Percentiles rank a stretch among this genome's conserved stretches.
Conservation (phyloP, 306 rosid species). For the Fragaria ananassa region DNA sequence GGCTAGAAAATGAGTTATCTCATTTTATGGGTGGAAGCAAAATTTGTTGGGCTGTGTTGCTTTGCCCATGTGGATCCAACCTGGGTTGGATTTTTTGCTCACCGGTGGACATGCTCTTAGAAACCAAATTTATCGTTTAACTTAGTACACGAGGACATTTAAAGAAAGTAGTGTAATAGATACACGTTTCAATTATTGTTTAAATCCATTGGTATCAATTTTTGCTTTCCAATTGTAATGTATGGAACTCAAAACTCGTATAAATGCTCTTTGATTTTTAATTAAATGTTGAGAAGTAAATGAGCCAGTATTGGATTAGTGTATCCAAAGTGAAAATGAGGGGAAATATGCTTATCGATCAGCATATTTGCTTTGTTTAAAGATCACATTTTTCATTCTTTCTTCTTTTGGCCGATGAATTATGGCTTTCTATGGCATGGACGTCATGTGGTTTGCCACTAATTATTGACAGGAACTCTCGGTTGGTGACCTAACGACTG, state of each 20-base stretch:
- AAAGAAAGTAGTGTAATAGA: not conserved
- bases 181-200: not conserved
- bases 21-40: no score
- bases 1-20: no score
- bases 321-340: not conserved
- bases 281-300: not conserved
- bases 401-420: not conserved
- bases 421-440: not conserved
- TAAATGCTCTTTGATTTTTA: not conserved
- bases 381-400: not conserved
- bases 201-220: not conserved
- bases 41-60: no score
- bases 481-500: constrained; percentile 38
- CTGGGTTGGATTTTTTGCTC: no score
- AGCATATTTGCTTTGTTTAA: not conserved
- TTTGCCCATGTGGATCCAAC: no score
- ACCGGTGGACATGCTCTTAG: no score
- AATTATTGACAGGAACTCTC: constrained; percentile 23
- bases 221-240: not conserved
- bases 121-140: no score
- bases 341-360: not conserved
- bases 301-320: not conserved
- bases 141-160: not conserved
- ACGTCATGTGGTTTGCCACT: constrained; percentile 16
- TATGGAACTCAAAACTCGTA: no score